These are phyloP conservation scores for Lasiodiplodia sp. DNA, from an alignment of 2,329 filamentous ascomycete species.

Conservation along the genomic window DNA sequence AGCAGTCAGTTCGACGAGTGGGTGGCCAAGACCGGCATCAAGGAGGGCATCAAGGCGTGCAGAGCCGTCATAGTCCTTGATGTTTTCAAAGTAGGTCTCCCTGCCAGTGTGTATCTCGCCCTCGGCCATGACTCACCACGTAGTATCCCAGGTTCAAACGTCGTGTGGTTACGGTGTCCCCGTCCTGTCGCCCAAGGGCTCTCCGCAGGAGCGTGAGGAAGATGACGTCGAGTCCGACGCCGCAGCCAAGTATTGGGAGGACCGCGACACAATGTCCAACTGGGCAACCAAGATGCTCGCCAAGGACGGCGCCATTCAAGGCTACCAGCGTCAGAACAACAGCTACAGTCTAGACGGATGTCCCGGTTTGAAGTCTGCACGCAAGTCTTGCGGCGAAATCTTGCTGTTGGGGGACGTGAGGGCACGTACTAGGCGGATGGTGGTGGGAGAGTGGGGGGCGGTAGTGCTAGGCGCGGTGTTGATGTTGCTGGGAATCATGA, in stretches of 20 bases:
- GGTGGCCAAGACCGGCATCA: constrained; percentile 52
- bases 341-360: constrained; percentile 64
- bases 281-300: constrained; percentile 60
- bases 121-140: not conserved
- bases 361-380: constrained; percentile 63
- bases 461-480: constrained; percentile 35
- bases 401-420: constrained; percentile 52
- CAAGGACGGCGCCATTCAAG: constrained; percentile 52
- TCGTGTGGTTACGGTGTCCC: constrained; percentile 72
- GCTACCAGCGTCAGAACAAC: constrained; percentile 67
- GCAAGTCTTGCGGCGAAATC: constrained; percentile 55
- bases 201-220: not conserved
- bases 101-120: not conserved
- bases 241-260: constrained; percentile 40
- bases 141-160: constrained; percentile 61
- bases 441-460: constrained; percentile 35
- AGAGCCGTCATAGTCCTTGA: constrained; percentile 68
- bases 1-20: constrained; percentile 48
- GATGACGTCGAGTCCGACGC: constrained; percentile 29
- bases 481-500: not conserved
- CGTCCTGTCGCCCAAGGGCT: constrained; percentile 50
- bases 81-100: constrained; percentile 62
- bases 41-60: constrained; percentile 50
- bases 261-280: constrained; percentile 63
- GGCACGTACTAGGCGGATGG: constrained; percentile 3